A percentile compares a stretch with the other conserved stretches of the same genome.
Evolutionary conservation across 1,284 basidiomycete species (phyloP).

Genomic region (Taiwanofungus camphoratus): DNA sequence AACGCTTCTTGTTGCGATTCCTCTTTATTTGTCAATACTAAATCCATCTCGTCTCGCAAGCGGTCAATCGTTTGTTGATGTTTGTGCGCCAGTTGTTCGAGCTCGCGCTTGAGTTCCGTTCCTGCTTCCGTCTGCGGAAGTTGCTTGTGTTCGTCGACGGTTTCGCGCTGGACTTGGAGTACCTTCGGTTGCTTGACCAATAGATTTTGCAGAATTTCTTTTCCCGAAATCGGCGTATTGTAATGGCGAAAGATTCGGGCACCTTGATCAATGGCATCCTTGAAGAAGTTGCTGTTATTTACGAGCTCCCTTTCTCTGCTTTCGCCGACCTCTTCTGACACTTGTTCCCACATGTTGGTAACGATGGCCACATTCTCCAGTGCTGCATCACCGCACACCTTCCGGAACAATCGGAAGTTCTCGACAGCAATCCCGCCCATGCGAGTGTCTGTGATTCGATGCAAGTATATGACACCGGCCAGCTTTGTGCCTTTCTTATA

Average conservation of each 20-base stretch:
- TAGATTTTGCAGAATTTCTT: constrained; percentile 9
- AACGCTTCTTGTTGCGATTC: neutral
- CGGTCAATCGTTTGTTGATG: constrained; percentile 8
- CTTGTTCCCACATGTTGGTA: constrained; percentile 25
- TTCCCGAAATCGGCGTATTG: constrained; percentile 10
- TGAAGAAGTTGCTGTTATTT: constrained; percentile 17
- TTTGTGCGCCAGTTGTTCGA: constrained; percentile 9
- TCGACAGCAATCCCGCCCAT: constrained; percentile 44
- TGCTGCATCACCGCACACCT: constrained; percentile 43
- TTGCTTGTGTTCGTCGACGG: constrained; percentile 8
- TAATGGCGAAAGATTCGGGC: constrained; percentile 18
- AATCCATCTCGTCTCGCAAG: constrained; percentile 1
- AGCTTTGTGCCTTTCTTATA: constrained; percentile 36
- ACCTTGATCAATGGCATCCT: constrained; percentile 18
- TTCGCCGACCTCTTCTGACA: constrained; percentile 12
- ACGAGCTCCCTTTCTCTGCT: constrained; percentile 5
- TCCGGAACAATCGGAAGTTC: constrained; percentile 45
- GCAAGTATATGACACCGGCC: constrained; percentile 50
- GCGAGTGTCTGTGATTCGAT: constrained; percentile 48
- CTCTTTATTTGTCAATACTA: neutral
- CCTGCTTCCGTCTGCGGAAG: constrained; percentile 11
- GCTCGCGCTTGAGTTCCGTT: constrained; percentile 9
- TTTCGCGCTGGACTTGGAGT: constrained; percentile 16
- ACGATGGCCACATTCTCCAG: constrained; percentile 28
- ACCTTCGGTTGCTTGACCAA: constrained; percentile 6